Percentiles rank a stretch among this genome's conserved stretches.
Evolutionary conservation across 441 rosid species (phyloP).

Genomic region (Gossypium lobatum): DNA sequence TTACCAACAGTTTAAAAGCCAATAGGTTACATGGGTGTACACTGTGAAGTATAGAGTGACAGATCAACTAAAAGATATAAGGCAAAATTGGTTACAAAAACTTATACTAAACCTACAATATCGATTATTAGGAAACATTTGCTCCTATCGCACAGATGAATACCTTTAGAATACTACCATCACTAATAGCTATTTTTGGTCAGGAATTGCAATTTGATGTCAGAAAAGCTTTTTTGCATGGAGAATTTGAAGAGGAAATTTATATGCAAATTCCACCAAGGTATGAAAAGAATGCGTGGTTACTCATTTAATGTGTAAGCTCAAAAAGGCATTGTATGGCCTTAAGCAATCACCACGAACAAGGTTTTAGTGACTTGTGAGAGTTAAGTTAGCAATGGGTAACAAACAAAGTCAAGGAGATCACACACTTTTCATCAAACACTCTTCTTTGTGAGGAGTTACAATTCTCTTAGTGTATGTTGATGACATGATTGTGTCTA

Average conservation of each 20-base stretch:
- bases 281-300: not conserved
- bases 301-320: not conserved
- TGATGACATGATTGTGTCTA: not conserved
- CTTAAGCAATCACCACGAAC: not conserved
- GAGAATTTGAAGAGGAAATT: not conserved
- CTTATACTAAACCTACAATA: too few species aligned
- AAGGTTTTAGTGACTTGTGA: not conserved
- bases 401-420: not conserved
- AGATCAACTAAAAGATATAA: too few species aligned
- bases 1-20: too few species aligned
- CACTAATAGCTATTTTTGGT: not conserved
- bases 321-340: not conserved
- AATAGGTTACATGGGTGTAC: too few species aligned
- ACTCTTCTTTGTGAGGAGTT: not conserved
- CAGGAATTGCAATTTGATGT: not conserved
- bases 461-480: not conserved
- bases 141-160: not conserved
- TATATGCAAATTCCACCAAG: not conserved
- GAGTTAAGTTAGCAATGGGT: not conserved
- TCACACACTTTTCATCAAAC: not conserved
- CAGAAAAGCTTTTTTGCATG: not conserved
- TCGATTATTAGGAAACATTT: not conserved
- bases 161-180: not conserved
- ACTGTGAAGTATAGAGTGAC: too few species aligned
- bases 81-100: too few species aligned